Evolutionary conservation across 2,329 filamentous ascomycete species (phyloP).

Genomic region (Sclerotiophoma versabilis): DNA sequence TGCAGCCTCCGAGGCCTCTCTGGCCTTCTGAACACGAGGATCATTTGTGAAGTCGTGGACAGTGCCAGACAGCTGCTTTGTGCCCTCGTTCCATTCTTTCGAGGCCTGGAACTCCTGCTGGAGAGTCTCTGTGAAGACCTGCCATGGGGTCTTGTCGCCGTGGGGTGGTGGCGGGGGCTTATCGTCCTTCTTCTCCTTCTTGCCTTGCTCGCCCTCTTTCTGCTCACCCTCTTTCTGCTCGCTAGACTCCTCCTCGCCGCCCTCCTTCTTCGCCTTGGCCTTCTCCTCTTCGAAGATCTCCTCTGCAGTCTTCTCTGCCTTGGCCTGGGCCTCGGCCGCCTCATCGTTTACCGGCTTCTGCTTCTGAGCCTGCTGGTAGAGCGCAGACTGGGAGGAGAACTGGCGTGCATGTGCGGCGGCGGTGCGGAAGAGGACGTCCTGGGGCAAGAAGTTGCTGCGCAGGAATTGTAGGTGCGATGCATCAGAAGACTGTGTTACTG

Average conservation of each 20-base stretch:
- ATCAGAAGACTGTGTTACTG: slow-evolving; percentile 32
- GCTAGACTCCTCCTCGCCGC: slow-evolving; percentile 55
- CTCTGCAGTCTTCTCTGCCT: slow-evolving; percentile 50
- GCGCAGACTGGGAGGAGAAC: slow-evolving; percentile 51
- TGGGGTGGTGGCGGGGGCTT: slow-evolving; percentile 90
- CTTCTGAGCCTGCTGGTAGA: slow-evolving; percentile 46
- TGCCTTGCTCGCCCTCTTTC: slow-evolving; percentile 53
- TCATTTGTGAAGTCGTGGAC: slow-evolving; percentile 93
- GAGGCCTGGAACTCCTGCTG: slow-evolving; percentile 92
- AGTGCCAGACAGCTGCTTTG: slow-evolving; percentile 88
- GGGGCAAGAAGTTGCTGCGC: slow-evolving; percentile 53
- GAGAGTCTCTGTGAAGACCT: slow-evolving; percentile 98
- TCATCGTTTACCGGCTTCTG: slow-evolving; percentile 44
- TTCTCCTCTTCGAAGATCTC: slow-evolving; percentile 53
- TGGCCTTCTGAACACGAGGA: slow-evolving; percentile 84
- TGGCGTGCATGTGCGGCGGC: slow-evolving; percentile 54
- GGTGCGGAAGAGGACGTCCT: slow-evolving; percentile 49
- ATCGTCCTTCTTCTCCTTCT: slow-evolving; percentile 69
- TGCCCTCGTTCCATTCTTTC: slow-evolving; percentile 99
- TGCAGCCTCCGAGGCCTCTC: slow-evolving; percentile 83
- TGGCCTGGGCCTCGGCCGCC: slow-evolving; percentile 31
- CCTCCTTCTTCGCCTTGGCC: slow-evolving; percentile 49
- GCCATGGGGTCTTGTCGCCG: slow-evolving; percentile 97
- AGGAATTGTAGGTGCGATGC: slow-evolving; percentile 47
- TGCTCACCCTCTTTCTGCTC: slow-evolving; percentile 54